Evolutionary conservation across 306 rosid genomes (phyloP).

Genomic region (Sicyos baderoa): DNA sequence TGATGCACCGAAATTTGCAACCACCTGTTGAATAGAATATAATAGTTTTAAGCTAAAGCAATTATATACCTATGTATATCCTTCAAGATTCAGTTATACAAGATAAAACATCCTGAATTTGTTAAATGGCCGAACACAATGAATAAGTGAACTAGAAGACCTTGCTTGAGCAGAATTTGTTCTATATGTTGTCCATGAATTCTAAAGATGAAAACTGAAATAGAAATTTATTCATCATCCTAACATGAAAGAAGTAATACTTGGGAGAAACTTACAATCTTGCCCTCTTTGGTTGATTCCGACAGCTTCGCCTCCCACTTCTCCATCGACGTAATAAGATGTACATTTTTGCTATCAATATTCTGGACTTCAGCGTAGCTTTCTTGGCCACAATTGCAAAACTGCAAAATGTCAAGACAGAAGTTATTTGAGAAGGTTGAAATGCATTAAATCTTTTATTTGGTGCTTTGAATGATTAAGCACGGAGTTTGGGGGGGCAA

Average conservation of each 20-base stretch:
- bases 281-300: constrained; percentile 63
- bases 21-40: constrained; percentile 51
- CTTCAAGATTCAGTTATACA: not conserved
- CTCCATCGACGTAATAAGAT: constrained; percentile 50
- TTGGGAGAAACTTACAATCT: constrained; percentile 43
- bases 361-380: constrained; percentile 24
- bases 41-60: not conserved
- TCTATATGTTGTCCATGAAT: no score
- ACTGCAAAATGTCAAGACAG: constrained; percentile 11
- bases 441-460: not conserved
- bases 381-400: constrained; percentile 19
- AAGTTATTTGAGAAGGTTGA: not conserved
- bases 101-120: not conserved
- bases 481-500: no score
- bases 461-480: no score
- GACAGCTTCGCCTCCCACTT: constrained; percentile 60
- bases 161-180: not conserved
- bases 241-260: not conserved
- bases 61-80: not conserved
- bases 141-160: not conserved
- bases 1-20: constrained; percentile 70
- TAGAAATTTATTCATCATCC: not conserved
- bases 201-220: no score
- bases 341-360: constrained; percentile 51
- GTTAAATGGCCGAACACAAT: not conserved